These are phyloP conservation scores for Metschnikowia drakensbergensis DNA, from an alignment of 805 yeast species.

Conservation along the genomic window DNA sequence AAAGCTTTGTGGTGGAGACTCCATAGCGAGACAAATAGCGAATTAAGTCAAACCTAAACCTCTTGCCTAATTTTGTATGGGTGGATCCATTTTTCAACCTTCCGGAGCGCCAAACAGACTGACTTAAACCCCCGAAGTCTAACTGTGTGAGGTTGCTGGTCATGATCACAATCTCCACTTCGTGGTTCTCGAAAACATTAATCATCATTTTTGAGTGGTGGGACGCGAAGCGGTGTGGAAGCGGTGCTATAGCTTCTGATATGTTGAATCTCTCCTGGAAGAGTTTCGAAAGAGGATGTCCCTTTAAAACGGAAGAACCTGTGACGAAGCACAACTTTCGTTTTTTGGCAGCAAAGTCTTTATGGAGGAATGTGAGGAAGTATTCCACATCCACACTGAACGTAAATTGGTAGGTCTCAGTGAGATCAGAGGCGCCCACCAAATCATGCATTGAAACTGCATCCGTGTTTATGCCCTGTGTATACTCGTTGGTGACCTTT, in stretches of 20 bases:
- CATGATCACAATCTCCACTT: slow-evolving; percentile 51
- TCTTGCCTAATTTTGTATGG: neutral
- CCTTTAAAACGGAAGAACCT: slow-evolving; percentile 20
- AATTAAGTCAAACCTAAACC: slow-evolving; percentile 46
- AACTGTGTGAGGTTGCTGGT: slow-evolving; percentile 54
- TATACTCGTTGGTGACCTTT: slow-evolving; percentile 6
- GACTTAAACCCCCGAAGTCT: slow-evolving; percentile 58
- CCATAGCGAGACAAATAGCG: slow-evolving; percentile 45
- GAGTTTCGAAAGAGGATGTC: slow-evolving; percentile 2
- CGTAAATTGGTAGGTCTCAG: slow-evolving; percentile 45
- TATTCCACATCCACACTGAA: slow-evolving; percentile 43
- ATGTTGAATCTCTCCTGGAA: slow-evolving; percentile 22
- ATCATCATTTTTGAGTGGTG: slow-evolving; percentile 72
- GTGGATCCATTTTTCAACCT: slow-evolving; percentile 19
- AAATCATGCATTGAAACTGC: slow-evolving; percentile 26
- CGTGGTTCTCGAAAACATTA: slow-evolving; percentile 46
- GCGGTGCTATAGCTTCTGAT: slow-evolving; percentile 30
- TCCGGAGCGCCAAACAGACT: slow-evolving; percentile 65
- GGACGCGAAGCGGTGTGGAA: slow-evolving; percentile 33
- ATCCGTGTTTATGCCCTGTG: slow-evolving; percentile 22
- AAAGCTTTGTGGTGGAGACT: slow-evolving; percentile 20
- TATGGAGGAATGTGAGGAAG: slow-evolving; percentile 32
- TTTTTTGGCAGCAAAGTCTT: slow-evolving; percentile 16
- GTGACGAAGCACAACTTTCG: slow-evolving; percentile 29
- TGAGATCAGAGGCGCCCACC: slow-evolving; percentile 31